Evolutionary conservation across 352 stramenopile genomes (phyloP), one percentile per base, ranked within the genome.

Genomic region (Chrysophaeum taylorii): DNA sequence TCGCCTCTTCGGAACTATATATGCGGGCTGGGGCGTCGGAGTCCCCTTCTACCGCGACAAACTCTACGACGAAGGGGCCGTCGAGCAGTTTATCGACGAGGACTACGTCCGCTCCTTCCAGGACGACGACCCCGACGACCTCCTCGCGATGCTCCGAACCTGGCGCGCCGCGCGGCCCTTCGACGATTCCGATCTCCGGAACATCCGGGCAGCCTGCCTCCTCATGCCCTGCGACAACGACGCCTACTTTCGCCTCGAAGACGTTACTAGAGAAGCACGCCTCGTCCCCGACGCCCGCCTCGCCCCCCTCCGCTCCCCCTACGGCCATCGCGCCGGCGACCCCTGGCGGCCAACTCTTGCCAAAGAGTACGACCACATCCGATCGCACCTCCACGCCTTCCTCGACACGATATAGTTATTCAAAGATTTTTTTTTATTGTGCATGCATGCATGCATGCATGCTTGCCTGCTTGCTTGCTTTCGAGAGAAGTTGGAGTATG

Each of bases 261-360:
- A 14, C 50, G n/a, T 61, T 16, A 15, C 16, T 25, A 16, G 16
- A 16, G 53, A 37, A 33, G 29, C 45, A 5, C 18, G 18, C 18
- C 9, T 9, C 45, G 5, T 57, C 45, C 7, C n/a, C 18, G 9
- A 12, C 23, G n/a, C 45, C 12, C n/a, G 18, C 12, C 9, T 64
- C 29, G 12, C 5, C 15, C 53, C 53, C 12, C 16, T 64, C 7
- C 29, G 29, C 29, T 39, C 15, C 4, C 16, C 4, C 15, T 35
- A 35, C 53, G 53, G 53, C 53, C 53, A 64, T 33, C 53, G 53
- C 53, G 53, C 53, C 15, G 53, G 53, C 15, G 53, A 64, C 53
- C 53, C 53, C 53, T n/a, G n/a, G 15, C 53, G 53, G 15, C 53
- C 53, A n/a, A n/a, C n/a, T n/a, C n/a, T n/a, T n/a, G n/a, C n/a